Percentiles rank a stretch among this genome's conserved stretches.
phyloP scores from a whole-genome alignment of 495 filamentous ascomycete genomes.

The Penicillium verhagenii region DNA sequence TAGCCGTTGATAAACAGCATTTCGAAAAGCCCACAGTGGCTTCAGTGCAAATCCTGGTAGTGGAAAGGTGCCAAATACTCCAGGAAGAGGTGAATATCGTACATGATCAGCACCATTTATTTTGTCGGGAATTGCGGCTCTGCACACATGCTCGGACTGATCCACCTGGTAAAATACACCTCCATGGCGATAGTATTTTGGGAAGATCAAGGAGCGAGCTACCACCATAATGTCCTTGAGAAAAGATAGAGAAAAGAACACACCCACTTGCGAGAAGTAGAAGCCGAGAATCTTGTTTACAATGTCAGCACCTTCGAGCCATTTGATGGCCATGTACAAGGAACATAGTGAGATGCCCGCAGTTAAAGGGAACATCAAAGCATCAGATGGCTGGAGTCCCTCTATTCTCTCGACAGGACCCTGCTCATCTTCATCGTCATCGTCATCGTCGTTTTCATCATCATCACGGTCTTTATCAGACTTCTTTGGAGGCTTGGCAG shows the following conservation, averaged over 20 bases:
- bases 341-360: conserved; percentile 71
- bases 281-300: conserved; percentile 81
- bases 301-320: conserved; percentile 74
- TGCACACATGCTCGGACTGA: conserved; percentile 31
- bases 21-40: conserved; percentile 49
- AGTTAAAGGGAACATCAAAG: conserved; percentile 80
- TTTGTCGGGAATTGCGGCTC: conserved; percentile 11
- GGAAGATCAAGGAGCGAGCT: conserved; percentile 69
- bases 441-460: conserved; percentile 54
- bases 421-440: conserved; percentile 49
- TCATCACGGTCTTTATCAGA: conserved; percentile 42
- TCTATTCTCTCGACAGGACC: conserved; percentile 59
- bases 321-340: conserved; percentile 88
- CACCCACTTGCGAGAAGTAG: conserved; percentile 79
- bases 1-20: conserved; percentile 46
- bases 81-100: conserved; percentile 52
- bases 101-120: neutral
- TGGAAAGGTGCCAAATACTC: conserved; percentile 42
- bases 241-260: conserved; percentile 70
- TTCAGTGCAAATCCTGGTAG: conserved; percentile 32
- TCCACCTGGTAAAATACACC: conserved; percentile 39
- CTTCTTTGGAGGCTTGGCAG: conserved; percentile 59
- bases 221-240: conserved; percentile 66
- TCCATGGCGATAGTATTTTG: conserved; percentile 45
- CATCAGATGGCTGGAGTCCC: conserved; percentile 75